Evolutionary conservation across 257 asterid genomes (phyloP).

Genomic region (Petunia axillaris): DNA sequence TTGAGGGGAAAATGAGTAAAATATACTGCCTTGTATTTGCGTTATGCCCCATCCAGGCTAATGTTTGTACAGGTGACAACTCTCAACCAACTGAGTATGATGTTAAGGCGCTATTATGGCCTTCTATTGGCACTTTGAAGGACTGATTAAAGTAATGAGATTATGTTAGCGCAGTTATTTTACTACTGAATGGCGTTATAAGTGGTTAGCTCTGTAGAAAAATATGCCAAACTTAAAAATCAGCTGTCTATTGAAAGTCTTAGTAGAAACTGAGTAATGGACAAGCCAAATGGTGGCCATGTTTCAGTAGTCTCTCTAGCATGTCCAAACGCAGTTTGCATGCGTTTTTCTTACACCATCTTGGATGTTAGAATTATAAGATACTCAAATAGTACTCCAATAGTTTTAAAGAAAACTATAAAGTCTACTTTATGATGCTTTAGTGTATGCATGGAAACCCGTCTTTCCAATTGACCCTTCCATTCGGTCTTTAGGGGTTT

Average conservation of each 20-base stretch:
- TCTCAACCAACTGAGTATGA: not conserved
- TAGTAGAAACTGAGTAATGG: not conserved
- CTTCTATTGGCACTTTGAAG: not conserved
- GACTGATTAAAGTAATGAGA: not conserved
- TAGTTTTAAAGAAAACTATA: not conserved
- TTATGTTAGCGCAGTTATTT: not conserved
- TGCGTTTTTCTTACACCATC: not conserved
- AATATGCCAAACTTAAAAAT: not conserved
- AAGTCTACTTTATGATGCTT: not conserved
- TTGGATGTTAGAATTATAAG: not conserved
- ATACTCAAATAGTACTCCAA: not conserved
- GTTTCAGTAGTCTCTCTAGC: not conserved
- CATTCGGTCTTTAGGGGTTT: not conserved
- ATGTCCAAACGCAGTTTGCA: not conserved
- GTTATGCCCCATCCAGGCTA: not conserved
- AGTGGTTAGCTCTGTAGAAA: not conserved
- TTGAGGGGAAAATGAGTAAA: not conserved
- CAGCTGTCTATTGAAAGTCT: not conserved
- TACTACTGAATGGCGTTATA: not conserved
- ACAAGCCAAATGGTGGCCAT: not conserved
- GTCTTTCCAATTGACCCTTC: not conserved
- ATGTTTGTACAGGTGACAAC: not conserved
- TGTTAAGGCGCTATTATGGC: not conserved
- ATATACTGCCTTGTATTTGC: not conserved
- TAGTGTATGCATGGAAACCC: not conserved